Evolutionary conservation across 176 grass and related monocot genomes (phyloP), one percentile per base, ranked within the genome.

Genomic region (Carex scoparia): DNA sequence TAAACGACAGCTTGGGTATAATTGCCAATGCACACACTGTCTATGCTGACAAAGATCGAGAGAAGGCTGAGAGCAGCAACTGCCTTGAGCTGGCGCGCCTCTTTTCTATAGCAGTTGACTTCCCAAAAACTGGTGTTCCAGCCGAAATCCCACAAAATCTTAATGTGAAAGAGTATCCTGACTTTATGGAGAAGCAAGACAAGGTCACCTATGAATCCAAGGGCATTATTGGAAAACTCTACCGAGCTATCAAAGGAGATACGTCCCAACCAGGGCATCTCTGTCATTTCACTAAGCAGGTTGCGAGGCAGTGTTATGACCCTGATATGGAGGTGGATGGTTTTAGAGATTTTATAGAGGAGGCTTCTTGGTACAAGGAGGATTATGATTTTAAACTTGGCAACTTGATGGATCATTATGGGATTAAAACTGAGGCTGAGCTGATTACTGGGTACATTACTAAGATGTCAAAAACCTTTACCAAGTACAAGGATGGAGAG

Each of bases 351-450:
- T 90, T 83, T 79, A 54, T 91, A 10, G 15, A 27, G 4, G 91
- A 93, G 58, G 95, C 95, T 81, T 18, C 59, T 18, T 68, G 27
- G 6, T 91, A 82, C 37, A 98, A 98, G 91, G 91, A 83, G 79
- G 92, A 94, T 53, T 98, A 94, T 6, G 92, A 94, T 88, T 98
- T 93, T 65, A 98, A 91, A 78, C 16, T 98, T 30, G 88, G 92
- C 44, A 98, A 98, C 81, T 88, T 94, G 67, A 93, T 98, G 95
- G 88, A 94, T 10, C 91, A 98, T 85, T 98, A 98, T 19, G 92
- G 86, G 10, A 94, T 98, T 86, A 93, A 94, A 90, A 93, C 87
- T 5, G 95, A 94, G 88, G 92, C 89, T 37, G 95, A 98, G 89
- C 88, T 98, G 65, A 63, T 98, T 69, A 93, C 92, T 60, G 92